phyloP scores from a whole-genome alignment of 371 early-diverging fungal species.

The Nematocida minor region DNA sequence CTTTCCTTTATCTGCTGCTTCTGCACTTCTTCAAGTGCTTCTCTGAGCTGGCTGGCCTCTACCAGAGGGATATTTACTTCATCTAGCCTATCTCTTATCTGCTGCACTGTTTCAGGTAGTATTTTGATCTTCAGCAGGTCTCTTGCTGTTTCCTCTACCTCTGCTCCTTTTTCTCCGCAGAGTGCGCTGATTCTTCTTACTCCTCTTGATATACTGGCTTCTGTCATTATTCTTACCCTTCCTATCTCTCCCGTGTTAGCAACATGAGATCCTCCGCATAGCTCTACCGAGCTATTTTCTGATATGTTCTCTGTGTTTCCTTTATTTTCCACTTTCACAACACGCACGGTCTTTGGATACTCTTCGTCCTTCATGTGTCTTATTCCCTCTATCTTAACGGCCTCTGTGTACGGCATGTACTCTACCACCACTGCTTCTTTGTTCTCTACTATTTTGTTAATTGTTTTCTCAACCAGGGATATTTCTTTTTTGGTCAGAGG shows the following conservation, averaged over 20 bases:
- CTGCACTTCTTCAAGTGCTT: slow-evolving; percentile 1
- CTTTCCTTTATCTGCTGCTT: slow-evolving; percentile 9
- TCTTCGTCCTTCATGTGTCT: slow-evolving; percentile 79
- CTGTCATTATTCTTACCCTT: slow-evolving; percentile 78
- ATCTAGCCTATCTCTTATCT: slow-evolving; percentile 4
- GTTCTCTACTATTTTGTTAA: slow-evolving; percentile 72
- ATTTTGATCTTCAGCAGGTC: neutral
- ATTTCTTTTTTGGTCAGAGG: slow-evolving; percentile 75
- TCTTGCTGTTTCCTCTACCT: slow-evolving; percentile 51
- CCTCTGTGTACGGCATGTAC: slow-evolving; percentile 64
- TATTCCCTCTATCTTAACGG: slow-evolving; percentile 73
- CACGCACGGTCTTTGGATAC: slow-evolving; percentile 68
- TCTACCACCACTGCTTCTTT: slow-evolving; percentile 73
- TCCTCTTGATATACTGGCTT: slow-evolving; percentile 86
- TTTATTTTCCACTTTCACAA: slow-evolving; percentile 73
- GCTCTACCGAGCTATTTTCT: slow-evolving; percentile 68
- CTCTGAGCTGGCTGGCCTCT: neutral
- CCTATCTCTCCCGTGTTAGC: slow-evolving; percentile 80
- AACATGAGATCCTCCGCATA: slow-evolving; percentile 99
- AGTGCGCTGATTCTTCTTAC: slow-evolving; percentile 89
- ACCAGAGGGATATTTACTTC: neutral
- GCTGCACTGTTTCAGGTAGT: neutral
- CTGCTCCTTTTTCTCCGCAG: slow-evolving; percentile 69
- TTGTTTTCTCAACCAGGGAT: slow-evolving; percentile 72
- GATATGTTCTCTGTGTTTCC: neutral